Evolutionary conservation across 2,329 filamentous ascomycete species (phyloP), one percentile per base, ranked within the genome.

Genomic region (Penicillium griseofulvum): DNA sequence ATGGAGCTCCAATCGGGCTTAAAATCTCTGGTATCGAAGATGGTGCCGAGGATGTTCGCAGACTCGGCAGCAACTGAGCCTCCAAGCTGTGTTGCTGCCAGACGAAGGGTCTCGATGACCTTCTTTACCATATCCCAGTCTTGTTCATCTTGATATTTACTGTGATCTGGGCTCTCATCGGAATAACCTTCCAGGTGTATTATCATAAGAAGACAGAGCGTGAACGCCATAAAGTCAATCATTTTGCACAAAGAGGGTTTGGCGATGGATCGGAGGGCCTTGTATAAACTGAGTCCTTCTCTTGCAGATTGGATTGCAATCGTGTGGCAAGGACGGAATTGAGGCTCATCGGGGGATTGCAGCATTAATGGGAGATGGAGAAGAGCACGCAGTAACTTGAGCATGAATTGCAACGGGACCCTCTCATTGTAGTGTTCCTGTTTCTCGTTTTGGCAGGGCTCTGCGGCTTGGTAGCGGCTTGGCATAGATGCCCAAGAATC

Each of bases 301-400:
- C 78, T 71, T 11, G 77, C 70, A 1, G 76, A 74, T 33, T 78
- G 72, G 22, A 80, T 62, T 2, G 75, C 73, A 12, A 69, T 64
- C 8, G 65, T 56, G 33, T 73, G 71, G 39, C 72, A 79, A 53
- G 73, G 71, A 49, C 71, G 68, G 54, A 74, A 78, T 37, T 64
- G 65, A 24, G 65, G 61, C 24, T 79, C 71, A 3, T 59, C 49
- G 6, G 67, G 67, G 0, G 72, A 69, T 50, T 74, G 72, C 14
- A 79, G 65, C 69, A 80, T 76, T 54, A 79, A 79, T 0, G 79
- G 79, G 38, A 80, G 65, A 56, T 81, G 79, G 12, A 80, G 63
- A 38, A 77, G 53, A 41, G 75, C 71, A 26, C 70, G 69, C 11
- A 72, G 50, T 19, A 73, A 67, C 49, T 76, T 71, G 55, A 75